Percentiles rank a stretch among this genome's conserved stretches.
Evolutionary conservation across 164 flowering plant species (phyloP).

Genomic region (Nelumbo lutea): DNA sequence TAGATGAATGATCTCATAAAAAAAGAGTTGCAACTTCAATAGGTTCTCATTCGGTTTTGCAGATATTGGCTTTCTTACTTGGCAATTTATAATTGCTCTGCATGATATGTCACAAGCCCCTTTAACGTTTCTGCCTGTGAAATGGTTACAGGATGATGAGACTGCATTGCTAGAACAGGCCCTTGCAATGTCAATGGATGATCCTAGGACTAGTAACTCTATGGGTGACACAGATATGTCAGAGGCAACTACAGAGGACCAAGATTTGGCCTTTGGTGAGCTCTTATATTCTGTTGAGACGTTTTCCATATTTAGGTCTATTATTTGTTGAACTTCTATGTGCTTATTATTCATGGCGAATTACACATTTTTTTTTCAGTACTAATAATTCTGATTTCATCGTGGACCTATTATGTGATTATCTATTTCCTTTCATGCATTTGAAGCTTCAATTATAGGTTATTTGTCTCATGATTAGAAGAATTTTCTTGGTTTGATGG

Average conservation of each 20-base stretch:
- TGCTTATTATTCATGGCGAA: too few relatives aligned
- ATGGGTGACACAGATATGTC: constrained; percentile 67
- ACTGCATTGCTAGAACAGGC: constrained; percentile 79
- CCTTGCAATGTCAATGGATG: constrained; percentile 90
- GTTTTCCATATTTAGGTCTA: not conserved
- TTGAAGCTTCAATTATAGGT: not conserved
- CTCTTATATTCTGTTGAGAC: constrained; percentile 1
- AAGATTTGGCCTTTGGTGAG: constrained; percentile 79
- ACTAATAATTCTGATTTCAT: not conserved
- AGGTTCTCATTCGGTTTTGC: too few relatives aligned
- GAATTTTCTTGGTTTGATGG: not conserved
- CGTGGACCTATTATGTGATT: not conserved
- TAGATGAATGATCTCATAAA: too few relatives aligned
- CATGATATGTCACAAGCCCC: too few relatives aligned
- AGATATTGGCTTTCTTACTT: too few relatives aligned
- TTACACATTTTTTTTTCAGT: not conserved
- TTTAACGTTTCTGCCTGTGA: constrained; percentile 1
- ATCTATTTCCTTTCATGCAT: not conserved
- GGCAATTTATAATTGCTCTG: too few relatives aligned
- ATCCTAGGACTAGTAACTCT: constrained; percentile 36
- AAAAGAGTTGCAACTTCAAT: too few relatives aligned
- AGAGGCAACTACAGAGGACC: constrained; percentile 71
- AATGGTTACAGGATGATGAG: constrained; percentile 64
- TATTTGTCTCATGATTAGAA: not conserved
- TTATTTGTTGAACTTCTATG: not conserved